Percentiles rank a stretch among this genome's conserved stretches.
Evolutionary conservation across 2,329 filamentous ascomycete genomes (phyloP).

Genomic region (Botryotinia calthae): DNA sequence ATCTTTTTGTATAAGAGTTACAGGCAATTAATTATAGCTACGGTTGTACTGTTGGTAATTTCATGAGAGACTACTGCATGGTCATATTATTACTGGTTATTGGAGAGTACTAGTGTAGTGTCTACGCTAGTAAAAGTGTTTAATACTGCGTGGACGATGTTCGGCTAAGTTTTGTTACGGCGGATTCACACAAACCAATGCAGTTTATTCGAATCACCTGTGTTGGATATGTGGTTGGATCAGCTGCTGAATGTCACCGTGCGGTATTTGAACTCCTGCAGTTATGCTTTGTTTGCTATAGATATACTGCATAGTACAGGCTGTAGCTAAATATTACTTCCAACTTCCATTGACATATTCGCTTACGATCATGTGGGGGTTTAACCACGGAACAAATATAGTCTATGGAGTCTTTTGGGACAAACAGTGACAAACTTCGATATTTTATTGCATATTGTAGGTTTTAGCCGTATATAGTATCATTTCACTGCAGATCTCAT

Average conservation of each 20-base stretch:
- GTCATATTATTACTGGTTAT: not conserved
- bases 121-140: not conserved
- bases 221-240: not conserved
- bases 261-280: fast-evolving
- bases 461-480: not conserved
- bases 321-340: not conserved
- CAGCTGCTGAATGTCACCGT: no score
- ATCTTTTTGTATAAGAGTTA: not conserved
- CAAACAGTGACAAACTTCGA: not conserved
- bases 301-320: not conserved
- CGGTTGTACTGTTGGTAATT: not conserved
- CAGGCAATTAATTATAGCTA: not conserved
- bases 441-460: not conserved
- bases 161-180: no score
- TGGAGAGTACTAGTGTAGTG: not conserved
- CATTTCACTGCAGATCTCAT: not conserved
- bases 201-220: not conserved
- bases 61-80: not conserved
- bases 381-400: not conserved
- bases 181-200: not conserved
- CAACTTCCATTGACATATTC: not conserved
- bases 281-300: not conserved
- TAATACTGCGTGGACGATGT: fast-evolving
- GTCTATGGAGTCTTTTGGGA: not conserved
- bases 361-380: not conserved